Conservation (phyloP, 495 filamentous ascomycete genomes). For the Talaromyces ruber region DNA sequence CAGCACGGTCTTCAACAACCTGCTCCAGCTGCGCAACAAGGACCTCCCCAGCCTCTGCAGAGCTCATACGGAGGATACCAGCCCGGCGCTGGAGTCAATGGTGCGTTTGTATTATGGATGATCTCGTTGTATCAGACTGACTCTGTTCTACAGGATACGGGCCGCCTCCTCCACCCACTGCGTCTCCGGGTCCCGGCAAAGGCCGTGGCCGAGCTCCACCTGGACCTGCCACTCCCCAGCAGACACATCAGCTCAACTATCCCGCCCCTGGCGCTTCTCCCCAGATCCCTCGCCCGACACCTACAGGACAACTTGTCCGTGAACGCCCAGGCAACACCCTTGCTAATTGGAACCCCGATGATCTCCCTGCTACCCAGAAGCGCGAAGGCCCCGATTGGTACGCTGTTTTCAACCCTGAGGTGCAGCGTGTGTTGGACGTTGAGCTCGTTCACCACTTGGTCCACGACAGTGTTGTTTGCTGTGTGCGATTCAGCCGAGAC, state of each 20-base stretch:
- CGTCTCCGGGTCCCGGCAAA: constrained; percentile 78
- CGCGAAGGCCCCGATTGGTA: constrained; percentile 81
- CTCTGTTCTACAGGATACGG: constrained; percentile 41
- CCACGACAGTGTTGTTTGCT: constrained; percentile 87
- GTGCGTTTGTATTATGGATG: too few relatives aligned
- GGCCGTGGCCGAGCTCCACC: constrained; percentile 48
- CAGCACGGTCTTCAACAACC: constrained; percentile 51
- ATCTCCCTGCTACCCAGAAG: constrained; percentile 73
- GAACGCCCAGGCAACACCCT: constrained; percentile 67
- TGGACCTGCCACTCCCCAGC: constrained; percentile 83
- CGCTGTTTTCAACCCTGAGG: constrained; percentile 79
- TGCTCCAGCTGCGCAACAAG: constrained; percentile 50
- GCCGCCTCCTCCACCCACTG: constrained; percentile 70
- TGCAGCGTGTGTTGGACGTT: constrained; percentile 76
- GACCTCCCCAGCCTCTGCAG: constrained; percentile 54
- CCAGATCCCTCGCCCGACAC: constrained; percentile 74
- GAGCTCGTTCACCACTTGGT: constrained; percentile 78
- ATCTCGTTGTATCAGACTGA: too few relatives aligned
- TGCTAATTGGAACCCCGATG: constrained; percentile 79
- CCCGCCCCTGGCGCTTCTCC: constrained; percentile 77
- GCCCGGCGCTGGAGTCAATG: constrained; percentile 56
- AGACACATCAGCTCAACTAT: constrained; percentile 74
- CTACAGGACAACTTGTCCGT: constrained; percentile 50
- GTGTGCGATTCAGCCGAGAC: constrained; percentile 81
- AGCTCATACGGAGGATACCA: constrained; percentile 52